phyloP scores from a whole-genome alignment of 164 flowering plant genomes.

The Aristolochia californica region DNA sequence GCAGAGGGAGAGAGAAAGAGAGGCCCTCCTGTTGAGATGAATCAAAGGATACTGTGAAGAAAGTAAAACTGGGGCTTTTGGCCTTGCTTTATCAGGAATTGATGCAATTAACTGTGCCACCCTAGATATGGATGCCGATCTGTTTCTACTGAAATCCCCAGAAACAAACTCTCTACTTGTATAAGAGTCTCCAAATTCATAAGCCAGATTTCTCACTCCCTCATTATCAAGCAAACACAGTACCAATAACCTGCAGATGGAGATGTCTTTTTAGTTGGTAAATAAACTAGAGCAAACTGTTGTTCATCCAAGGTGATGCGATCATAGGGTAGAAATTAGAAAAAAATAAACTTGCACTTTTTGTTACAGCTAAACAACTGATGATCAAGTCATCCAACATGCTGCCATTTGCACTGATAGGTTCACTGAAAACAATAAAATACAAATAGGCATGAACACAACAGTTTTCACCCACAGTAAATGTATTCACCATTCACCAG shows the following conservation, averaged over 20 bases:
- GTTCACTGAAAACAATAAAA: no score
- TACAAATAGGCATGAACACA: no score
- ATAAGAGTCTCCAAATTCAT: conserved; percentile 34
- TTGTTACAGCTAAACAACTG: no score
- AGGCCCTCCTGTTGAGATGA: neutral
- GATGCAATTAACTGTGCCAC: conserved; percentile 70
- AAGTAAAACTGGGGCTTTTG: conserved; percentile 45
- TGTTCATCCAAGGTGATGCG: neutral
- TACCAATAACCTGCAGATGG: conserved; percentile 48
- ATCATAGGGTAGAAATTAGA: neutral
- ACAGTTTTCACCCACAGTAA: no score
- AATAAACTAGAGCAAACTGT: neutral
- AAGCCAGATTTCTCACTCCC: conserved; percentile 48
- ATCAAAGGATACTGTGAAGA: conserved; percentile 83
- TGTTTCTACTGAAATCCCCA: conserved; percentile 21
- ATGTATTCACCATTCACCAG: neutral
- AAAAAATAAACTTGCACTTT: no score
- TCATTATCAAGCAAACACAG: conserved; percentile 67
- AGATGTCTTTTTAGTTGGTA: no score
- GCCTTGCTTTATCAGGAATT: conserved; percentile 77
- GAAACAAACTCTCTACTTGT: conserved; percentile 13
- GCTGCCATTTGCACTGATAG: no score
- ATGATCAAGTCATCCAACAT: no score
- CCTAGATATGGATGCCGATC: conserved; percentile 25
- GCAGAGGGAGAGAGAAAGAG: neutral